Evolutionary conservation across 1,139 yeast species (phyloP).

Genomic region (Debaryomycetaceae sp.): DNA sequence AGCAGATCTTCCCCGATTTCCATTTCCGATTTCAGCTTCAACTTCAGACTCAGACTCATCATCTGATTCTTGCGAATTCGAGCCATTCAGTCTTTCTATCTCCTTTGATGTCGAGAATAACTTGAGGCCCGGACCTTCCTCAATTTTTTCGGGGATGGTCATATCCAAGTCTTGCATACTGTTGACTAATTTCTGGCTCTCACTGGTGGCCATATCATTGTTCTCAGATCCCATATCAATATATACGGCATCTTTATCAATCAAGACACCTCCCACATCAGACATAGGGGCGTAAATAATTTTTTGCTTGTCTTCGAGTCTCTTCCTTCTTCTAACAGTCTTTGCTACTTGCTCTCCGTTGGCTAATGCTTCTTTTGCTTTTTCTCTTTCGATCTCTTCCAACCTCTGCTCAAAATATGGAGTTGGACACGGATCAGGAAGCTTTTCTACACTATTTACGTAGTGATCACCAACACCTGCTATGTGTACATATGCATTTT

Average conservation of each 20-base stretch:
- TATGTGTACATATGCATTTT: slow-evolving; percentile 81
- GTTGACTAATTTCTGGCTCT: slow-evolving; percentile 79
- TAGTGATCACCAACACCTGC: slow-evolving; percentile 94
- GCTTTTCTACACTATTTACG: slow-evolving; percentile 72
- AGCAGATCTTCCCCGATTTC: slow-evolving; percentile 53
- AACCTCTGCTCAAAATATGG: slow-evolving; percentile 85
- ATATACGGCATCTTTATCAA: slow-evolving; percentile 95
- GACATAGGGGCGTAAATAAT: slow-evolving; percentile 98
- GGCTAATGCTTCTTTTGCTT: slow-evolving; percentile 58
- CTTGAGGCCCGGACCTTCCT: slow-evolving; percentile 68
- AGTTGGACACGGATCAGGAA: slow-evolving; percentile 99
- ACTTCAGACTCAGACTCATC: slow-evolving; percentile 25
- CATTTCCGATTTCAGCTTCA: slow-evolving; percentile 19
- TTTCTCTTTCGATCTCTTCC: slow-evolving; percentile 75
- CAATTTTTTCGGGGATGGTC: slow-evolving; percentile 58
- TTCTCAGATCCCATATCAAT: slow-evolving; percentile 75
- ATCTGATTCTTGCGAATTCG: slow-evolving; percentile 31
- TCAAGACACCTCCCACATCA: slow-evolving; percentile 95
- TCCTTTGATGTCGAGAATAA: slow-evolving; percentile 61
- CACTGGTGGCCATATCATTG: slow-evolving; percentile 69
- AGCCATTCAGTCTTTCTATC: slow-evolving; percentile 34
- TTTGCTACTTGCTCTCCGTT: slow-evolving; percentile 54
- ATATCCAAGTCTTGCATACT: slow-evolving; percentile 69
- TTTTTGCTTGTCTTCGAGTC: slow-evolving; percentile 91
- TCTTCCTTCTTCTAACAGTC: slow-evolving; percentile 69